phyloP scores from a whole-genome alignment of 768 basidiomycete genomes.

The Paxillus rubicundulus region DNA sequence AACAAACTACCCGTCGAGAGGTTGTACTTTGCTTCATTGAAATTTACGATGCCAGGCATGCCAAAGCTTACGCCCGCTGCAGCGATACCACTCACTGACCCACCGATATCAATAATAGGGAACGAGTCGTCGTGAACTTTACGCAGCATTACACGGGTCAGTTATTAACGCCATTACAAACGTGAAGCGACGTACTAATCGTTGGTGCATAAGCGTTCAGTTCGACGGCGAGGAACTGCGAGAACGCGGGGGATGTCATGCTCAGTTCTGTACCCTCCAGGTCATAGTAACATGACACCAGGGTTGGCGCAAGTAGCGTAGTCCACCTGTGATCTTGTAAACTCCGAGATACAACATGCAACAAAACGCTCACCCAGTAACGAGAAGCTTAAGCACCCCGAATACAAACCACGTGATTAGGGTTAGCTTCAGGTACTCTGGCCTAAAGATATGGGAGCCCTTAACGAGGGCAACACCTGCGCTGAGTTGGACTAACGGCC shows the following conservation, averaged over 20 bases:
- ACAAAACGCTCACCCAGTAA: constrained; percentile 10
- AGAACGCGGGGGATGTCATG: constrained; percentile 6
- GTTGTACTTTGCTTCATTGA: constrained; percentile 18
- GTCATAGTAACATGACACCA: neutral
- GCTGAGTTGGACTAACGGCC: constrained; percentile 11
- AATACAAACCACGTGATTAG: constrained; percentile 4
- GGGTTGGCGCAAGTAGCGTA: constrained; percentile 9
- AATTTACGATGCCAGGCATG: constrained; percentile 7
- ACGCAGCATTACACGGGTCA: neutral
- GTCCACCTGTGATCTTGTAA: constrained; percentile 9
- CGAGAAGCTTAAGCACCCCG: constrained; percentile 10
- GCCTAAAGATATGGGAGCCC: neutral
- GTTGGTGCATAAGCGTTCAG: constrained; percentile 1
- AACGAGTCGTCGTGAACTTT: constrained; percentile 14
- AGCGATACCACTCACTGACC: constrained; percentile 14
- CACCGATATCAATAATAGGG: constrained; percentile 9
- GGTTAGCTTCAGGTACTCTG: neutral
- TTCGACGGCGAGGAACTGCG: neutral
- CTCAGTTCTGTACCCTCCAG: constrained; percentile 5
- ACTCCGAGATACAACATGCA: neutral
- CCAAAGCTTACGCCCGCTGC: constrained; percentile 10
- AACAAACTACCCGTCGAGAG: constrained; percentile 9
- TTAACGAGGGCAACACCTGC: constrained; percentile 8
- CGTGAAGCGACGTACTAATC: neutral
- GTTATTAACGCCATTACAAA: neutral